Conservation (phyloP, 192 early-diverging fungal species). For the Borealophlyctis nickersoniae region DNA sequence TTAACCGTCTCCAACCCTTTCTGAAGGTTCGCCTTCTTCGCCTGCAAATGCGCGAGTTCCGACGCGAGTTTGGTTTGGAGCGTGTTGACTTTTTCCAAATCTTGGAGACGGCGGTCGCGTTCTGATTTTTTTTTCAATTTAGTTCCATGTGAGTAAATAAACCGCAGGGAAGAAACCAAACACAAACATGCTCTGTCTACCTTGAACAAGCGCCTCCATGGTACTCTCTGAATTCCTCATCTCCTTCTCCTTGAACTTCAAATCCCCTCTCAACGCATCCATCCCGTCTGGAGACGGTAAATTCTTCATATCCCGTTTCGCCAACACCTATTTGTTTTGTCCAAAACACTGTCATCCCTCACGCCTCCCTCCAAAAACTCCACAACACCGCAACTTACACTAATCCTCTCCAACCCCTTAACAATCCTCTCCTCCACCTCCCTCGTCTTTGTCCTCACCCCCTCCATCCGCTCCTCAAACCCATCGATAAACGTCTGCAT, state of each 20-base stretch:
- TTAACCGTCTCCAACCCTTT: slow-evolving; percentile 37
- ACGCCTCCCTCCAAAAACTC: not conserved
- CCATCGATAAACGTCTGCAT: slow-evolving; percentile 55
- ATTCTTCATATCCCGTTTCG: slow-evolving; percentile 33
- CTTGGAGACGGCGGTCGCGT: slow-evolving; percentile 46
- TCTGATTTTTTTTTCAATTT: slow-evolving; percentile 26
- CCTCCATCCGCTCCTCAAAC: slow-evolving; percentile 42
- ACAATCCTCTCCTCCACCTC: slow-evolving; percentile 41
- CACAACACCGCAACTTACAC: slow-evolving; percentile 5
- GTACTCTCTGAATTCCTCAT: slow-evolving; percentile 57
- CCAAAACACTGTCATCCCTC: not conserved
- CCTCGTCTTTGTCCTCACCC: slow-evolving; percentile 27
- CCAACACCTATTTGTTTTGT: slow-evolving; percentile 16
- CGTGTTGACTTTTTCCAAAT: slow-evolving; percentile 57
- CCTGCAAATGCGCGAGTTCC: slow-evolving; percentile 43
- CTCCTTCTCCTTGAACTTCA: slow-evolving; percentile 61
- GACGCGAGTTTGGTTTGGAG: slow-evolving; percentile 52
- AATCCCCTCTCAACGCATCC: slow-evolving; percentile 53
- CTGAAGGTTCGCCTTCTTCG: slow-evolving; percentile 33
- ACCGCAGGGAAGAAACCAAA: slow-evolving; percentile 9
- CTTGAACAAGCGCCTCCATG: slow-evolving; percentile 44
- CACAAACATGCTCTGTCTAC: slow-evolving; percentile 17
- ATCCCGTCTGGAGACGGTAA: slow-evolving; percentile 48
- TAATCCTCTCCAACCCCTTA: slow-evolving; percentile 40
- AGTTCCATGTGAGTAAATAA: slow-evolving; percentile 1